These are phyloP conservation scores for Exophiala viscosa DNA, from an alignment of 2,329 filamentous ascomycete genomes.

Conservation along the genomic window DNA sequence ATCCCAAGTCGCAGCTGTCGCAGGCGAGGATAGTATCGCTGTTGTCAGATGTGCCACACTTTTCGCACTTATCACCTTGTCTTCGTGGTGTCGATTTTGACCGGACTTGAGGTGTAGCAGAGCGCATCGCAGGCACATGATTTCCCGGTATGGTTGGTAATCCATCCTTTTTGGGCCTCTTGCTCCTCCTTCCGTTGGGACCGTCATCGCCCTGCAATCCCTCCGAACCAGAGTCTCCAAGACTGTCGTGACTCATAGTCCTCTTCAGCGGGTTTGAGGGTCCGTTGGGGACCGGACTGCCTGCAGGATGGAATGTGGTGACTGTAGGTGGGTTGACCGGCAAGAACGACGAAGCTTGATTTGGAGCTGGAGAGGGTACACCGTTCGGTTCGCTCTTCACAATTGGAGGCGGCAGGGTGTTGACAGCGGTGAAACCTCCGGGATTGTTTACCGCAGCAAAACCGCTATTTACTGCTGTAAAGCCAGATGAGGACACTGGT, in stretches of 20 bases:
- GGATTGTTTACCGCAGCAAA: slow-evolving; percentile 60
- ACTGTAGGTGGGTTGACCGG: slow-evolving; percentile 52
- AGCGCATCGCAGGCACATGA: slow-evolving; percentile 88
- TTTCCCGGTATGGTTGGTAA: slow-evolving; percentile 87
- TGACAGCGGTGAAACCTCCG: slow-evolving; percentile 43
- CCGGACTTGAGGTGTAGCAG: slow-evolving; percentile 60
- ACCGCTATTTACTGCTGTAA: slow-evolving; percentile 68
- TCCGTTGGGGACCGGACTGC: slow-evolving; percentile 18
- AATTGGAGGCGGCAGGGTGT: slow-evolving; percentile 33
- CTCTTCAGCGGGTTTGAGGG: slow-evolving; percentile 64
- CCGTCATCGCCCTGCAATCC: slow-evolving; percentile 50
- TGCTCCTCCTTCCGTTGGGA: slow-evolving; percentile 74
- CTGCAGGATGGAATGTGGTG: slow-evolving; percentile 12
- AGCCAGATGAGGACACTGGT: slow-evolving; percentile 48
- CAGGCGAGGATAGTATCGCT: slow-evolving; percentile 69
- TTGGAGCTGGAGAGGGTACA: slow-evolving; percentile 58
- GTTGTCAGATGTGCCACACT: slow-evolving; percentile 76
- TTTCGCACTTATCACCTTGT: slow-evolving; percentile 72
- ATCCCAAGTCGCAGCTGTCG: slow-evolving; percentile 87
- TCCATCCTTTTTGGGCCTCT: slow-evolving; percentile 77
- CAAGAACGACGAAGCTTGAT: slow-evolving; percentile 47
- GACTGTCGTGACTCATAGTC: slow-evolving; percentile 61
- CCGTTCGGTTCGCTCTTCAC: slow-evolving; percentile 52
- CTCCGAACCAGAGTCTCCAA: slow-evolving; percentile 38
- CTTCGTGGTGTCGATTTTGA: slow-evolving; percentile 56